phyloP scores from a whole-genome alignment of 2,329 filamentous ascomycete genomes.

The Penicillium sp. region DNA sequence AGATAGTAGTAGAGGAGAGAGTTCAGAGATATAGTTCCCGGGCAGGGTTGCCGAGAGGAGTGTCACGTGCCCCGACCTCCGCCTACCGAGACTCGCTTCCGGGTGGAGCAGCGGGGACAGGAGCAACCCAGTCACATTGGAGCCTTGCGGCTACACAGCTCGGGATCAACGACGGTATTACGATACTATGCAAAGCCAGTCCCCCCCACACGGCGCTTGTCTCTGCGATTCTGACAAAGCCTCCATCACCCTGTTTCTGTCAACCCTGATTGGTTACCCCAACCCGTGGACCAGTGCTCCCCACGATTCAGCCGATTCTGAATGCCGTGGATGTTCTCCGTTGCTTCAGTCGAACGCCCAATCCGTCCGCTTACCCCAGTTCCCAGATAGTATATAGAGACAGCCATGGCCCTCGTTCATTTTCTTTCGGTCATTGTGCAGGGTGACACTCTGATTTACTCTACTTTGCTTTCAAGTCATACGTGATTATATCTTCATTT shows the following conservation, averaged over 20 bases:
- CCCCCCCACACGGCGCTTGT: slow-evolving; percentile 15
- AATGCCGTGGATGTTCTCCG: slow-evolving; percentile 39
- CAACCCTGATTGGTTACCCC: slow-evolving; percentile 8
- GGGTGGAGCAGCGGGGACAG: slow-evolving; percentile 1
- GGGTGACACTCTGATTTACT: slow-evolving; percentile 4
- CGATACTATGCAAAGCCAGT: neutral
- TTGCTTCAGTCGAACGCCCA: slow-evolving; percentile 10
- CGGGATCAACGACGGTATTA: slow-evolving; percentile 32
- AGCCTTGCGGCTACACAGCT: slow-evolving; percentile 12
- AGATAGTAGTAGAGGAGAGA: neutral
- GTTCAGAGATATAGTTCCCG: slow-evolving; percentile 21
- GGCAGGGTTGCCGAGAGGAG: slow-evolving; percentile 18
- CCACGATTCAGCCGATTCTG: slow-evolving; percentile 34
- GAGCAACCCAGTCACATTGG: neutral
- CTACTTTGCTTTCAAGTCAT: neutral
- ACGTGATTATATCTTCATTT: neutral
- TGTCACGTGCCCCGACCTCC: slow-evolving; percentile 30
- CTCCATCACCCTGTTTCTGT: neutral
- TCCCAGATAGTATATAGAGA: slow-evolving; percentile 29
- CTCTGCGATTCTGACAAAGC: slow-evolving; percentile 8
- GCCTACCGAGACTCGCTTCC: slow-evolving; percentile 34
- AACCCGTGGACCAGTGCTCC: slow-evolving; percentile 12
- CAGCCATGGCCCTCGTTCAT: slow-evolving; percentile 18
- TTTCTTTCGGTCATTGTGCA: slow-evolving; percentile 9
- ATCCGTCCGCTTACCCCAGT: slow-evolving; percentile 22